phyloP scores from a whole-genome alignment of 1,284 basidiomycete genomes.

The Ceratobasidium sp. region DNA sequence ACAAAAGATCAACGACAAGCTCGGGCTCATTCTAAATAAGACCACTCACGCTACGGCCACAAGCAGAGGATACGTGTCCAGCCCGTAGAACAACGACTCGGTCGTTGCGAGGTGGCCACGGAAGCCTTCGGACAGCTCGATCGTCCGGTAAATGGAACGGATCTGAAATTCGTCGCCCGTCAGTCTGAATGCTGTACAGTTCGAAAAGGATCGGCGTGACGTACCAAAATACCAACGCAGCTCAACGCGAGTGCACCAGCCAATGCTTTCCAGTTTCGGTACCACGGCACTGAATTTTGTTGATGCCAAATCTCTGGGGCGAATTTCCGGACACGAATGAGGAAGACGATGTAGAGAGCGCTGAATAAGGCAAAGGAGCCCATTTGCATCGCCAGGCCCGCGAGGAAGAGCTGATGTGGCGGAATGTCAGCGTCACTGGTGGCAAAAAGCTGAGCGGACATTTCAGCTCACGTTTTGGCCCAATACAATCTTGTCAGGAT shows the following conservation, averaged over 20 bases:
- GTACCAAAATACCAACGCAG: conserved; percentile 71
- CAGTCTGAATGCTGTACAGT: not conserved
- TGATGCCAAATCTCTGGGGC: conserved; percentile 61
- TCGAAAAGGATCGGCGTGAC: too few species aligned
- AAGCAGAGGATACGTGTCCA: conserved; percentile 73
- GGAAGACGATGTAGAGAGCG: conserved; percentile 66
- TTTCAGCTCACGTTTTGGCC: conserved; percentile 49
- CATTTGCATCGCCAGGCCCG: conserved; percentile 70
- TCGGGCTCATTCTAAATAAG: conserved; percentile 42
- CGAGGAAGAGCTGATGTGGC: conserved; percentile 67
- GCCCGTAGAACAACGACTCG: conserved; percentile 70
- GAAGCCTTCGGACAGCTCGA: conserved; percentile 74
- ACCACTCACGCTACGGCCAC: conserved; percentile 62
- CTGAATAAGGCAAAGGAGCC: conserved; percentile 72
- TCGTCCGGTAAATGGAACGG: conserved; percentile 73
- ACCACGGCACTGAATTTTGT: conserved; percentile 57
- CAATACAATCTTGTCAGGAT: conserved; percentile 48
- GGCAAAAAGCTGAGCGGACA: not conserved
- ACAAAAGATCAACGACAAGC: not conserved
- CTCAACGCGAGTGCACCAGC: conserved; percentile 66
- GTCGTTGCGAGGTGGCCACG: conserved; percentile 68
- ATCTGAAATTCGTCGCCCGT: conserved; percentile 57
- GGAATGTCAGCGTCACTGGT: not conserved
- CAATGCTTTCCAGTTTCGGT: conserved; percentile 69
- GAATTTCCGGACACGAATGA: conserved; percentile 62